Evolutionary conservation across 306 rosid genomes (phyloP), one percentile per base, ranked within the genome.

Genomic region (Parietaria judaica): DNA sequence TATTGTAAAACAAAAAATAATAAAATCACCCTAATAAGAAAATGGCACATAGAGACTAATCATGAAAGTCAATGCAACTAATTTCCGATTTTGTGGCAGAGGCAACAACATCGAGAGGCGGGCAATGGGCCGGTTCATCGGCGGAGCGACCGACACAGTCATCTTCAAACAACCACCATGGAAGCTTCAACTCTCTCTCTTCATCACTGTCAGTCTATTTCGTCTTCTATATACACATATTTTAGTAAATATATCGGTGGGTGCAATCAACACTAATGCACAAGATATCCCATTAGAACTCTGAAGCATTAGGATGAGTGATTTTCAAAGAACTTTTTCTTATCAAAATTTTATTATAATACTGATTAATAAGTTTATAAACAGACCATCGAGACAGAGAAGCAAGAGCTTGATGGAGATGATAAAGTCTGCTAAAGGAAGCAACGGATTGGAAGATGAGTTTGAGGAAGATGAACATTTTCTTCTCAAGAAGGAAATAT

Each of bases 391-490:
- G 14, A 90, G 84, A 65, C 86, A 74, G 78, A 94, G 84, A 70
- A 86, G 70, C 76, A 82, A 80, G 74, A 86, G 87, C 77, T 86
- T 94, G 77, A 76, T 83, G 67, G 99, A 94, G 75, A 86, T 94
- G 84, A 81, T 94, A 75, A 84, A 82, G 69, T 84, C 94, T 1
- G 87, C 95, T 57, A 84, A 83, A 75, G 75, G 70, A 16, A 67
- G 65, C 61, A 51, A 76, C 54, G 81, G 72, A 10, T 3, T 10
- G 72, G 95, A 84, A 53, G 97, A 86, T 15, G 95, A 78, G 60
- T 68, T 86, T 47, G 95, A 81, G 35, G 77, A 82, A 36, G 86
- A 78, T 54, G 94, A 85, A n/a, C 78, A 81, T 10, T 79, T 84
- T 51, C 68, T 80, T 64, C 76, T 84, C 11, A 86, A 86, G 78